Conservation (phyloP, 106 monocot species). For the Phalaenopsis aphrodite region DNA sequence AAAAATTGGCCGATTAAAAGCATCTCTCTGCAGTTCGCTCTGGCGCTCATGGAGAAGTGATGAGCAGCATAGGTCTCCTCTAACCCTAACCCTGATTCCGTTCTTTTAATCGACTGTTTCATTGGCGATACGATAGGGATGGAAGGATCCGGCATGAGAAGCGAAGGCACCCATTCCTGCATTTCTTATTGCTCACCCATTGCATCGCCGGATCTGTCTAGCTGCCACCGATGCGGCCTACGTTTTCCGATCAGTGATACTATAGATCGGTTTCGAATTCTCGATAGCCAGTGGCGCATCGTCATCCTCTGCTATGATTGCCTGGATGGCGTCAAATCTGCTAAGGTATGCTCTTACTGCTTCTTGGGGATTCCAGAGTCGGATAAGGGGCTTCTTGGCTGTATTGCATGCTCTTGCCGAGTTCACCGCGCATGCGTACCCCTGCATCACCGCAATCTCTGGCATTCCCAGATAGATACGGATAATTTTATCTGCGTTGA, state of each 20-base stretch:
- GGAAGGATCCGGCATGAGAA: neutral
- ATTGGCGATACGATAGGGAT: constrained; percentile 4
- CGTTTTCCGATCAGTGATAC: neutral
- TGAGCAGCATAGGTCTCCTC: too few species aligned
- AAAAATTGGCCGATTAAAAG: too few species aligned
- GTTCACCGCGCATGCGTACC: constrained; percentile 47
- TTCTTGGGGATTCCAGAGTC: constrained; percentile 14
- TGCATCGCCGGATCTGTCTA: constrained; percentile 21
- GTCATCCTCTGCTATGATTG: constrained; percentile 50
- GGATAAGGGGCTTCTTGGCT: constrained; percentile 8
- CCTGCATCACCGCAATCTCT: constrained; percentile 26
- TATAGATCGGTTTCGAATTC: constrained; percentile 15
- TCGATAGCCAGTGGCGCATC: constrained; percentile 55
- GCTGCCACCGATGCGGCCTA: constrained; percentile 38
- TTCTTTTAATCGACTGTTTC: neutral
- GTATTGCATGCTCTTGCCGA: constrained; percentile 42
- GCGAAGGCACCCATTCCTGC: neutral
- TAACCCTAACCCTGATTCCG: neutral
- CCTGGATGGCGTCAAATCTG: constrained; percentile 27
- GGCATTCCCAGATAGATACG: constrained; percentile 15
- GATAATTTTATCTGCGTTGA: constrained; percentile 44
- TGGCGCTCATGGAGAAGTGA: too few species aligned
- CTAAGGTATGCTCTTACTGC: constrained; percentile 57
- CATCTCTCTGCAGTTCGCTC: too few species aligned
- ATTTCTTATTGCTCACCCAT: neutral